A percentile compares a stretch with the other conserved stretches of the same genome.
Evolutionary conservation across 208 protist species (phyloP).

Genomic region (Acanthamoeba quina): DNA sequence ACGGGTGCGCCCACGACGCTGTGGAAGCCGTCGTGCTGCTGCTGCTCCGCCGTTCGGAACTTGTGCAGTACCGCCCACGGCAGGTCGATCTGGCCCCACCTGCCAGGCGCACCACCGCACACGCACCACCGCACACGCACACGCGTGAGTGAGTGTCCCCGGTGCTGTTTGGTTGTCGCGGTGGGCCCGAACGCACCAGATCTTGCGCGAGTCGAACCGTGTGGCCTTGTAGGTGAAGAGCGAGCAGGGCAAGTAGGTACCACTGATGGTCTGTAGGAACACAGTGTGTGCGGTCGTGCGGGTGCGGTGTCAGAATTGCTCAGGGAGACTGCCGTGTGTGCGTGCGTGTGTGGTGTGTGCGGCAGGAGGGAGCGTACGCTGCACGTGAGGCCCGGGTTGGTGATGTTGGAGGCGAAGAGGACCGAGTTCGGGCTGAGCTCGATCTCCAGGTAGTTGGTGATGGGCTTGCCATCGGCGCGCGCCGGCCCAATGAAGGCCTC

Average conservation of each 20-base stretch:
- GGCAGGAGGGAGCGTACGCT: background rate
- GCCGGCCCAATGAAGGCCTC: conserved; percentile 33
- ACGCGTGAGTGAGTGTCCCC: background rate
- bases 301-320: too few relatives aligned
- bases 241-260: background rate
- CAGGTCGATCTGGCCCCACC: conserved; percentile 27
- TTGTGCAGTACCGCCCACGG: conserved; percentile 1
- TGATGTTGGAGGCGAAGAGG: conserved; percentile 50
- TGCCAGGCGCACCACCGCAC: background rate
- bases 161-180: background rate
- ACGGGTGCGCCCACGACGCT: background rate
- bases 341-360: too few relatives aligned
- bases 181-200: background rate
- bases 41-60: background rate
- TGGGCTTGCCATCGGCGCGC: background rate
- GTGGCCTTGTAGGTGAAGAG: conserved; percentile 24
- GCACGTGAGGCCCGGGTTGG: conserved; percentile 23
- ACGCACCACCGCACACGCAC: background rate
- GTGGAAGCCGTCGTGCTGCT: background rate
- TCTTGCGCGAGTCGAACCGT: background rate
- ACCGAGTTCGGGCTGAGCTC: conserved; percentile 49
- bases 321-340: background rate
- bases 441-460: conserved; percentile 3
- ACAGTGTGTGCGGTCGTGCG: background rate
- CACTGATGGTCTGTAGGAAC: background rate